These are phyloP conservation scores for Populus davidiana DNA, from an alignment of 345 rosid genomes.

Conservation along the genomic window DNA sequence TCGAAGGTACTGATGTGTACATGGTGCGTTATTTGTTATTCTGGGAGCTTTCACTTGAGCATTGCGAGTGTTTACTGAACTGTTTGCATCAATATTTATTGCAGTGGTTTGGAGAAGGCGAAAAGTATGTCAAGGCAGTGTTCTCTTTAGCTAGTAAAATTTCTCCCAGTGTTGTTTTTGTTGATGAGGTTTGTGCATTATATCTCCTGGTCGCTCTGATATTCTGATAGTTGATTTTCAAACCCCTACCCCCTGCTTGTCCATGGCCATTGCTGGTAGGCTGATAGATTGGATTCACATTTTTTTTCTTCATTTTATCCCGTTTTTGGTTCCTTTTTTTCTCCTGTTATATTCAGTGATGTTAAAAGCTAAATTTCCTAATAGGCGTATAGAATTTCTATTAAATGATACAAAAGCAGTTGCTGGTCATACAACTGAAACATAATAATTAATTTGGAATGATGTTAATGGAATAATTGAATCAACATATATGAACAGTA, in stretches of 20 bases:
- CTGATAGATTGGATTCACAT: neutral
- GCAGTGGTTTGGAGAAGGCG: constrained; percentile 99
- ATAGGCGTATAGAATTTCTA: neutral
- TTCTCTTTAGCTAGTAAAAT: constrained; percentile 98
- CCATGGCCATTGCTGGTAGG: neutral
- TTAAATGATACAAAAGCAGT: neutral
- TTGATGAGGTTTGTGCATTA: constrained; percentile 76
- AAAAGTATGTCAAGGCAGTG: constrained; percentile 96
- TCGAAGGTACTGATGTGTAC: constrained; percentile 59
- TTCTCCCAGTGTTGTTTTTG: constrained; percentile 94
- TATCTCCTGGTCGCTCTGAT: neutral
- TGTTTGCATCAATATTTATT: constrained; percentile 15
- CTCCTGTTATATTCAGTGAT: neutral
- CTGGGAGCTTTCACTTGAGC: constrained; percentile 3
- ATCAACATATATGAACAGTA: neutral
- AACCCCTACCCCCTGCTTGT: neutral
- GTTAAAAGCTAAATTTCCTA: neutral
- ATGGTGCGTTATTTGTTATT: neutral
- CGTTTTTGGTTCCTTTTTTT: neutral
- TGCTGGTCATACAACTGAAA: neutral
- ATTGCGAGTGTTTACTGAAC: neutral
- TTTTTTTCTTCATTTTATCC: neutral
- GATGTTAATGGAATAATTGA: neutral
- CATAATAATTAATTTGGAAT: neutral
- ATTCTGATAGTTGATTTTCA: neutral